Conservation (phyloP, 768 basidiomycete species). For the Pulveroboletus sp. region DNA sequence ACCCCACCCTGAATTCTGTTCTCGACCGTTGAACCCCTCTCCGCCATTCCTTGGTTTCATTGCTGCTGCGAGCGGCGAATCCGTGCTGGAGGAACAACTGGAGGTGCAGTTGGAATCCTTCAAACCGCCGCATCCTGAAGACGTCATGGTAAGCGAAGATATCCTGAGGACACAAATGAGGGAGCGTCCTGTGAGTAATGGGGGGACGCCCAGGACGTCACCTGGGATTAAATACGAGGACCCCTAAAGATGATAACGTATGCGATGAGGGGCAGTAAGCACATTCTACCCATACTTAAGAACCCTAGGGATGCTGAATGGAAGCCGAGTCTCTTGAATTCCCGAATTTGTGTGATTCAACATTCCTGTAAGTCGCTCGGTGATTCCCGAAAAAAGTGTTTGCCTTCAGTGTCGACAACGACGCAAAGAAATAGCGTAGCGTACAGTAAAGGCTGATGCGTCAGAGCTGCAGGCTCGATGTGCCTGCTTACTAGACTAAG, state of each 20-base stretch:
- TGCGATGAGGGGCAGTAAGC: not conserved
- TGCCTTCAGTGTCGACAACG: no score
- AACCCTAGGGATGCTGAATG: not conserved
- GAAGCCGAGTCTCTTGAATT: not conserved
- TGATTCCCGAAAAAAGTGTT: no score
- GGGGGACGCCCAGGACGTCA: constrained; percentile 22
- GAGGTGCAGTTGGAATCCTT: constrained; percentile 57
- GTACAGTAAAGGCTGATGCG: no score
- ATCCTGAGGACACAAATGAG: constrained; percentile 39
- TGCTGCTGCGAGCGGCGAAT: constrained; percentile 62
- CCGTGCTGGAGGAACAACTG: constrained; percentile 67
- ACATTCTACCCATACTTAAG: not conserved
- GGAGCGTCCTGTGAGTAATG: constrained; percentile 28
- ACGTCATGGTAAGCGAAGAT: constrained; percentile 70
- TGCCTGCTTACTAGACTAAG: no score
- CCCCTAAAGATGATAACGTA: constrained; percentile 2
- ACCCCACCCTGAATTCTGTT: constrained; percentile 98
- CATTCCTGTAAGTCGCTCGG: no score
- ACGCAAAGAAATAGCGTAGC: no score
- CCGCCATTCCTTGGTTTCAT: constrained; percentile 97
- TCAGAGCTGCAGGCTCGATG: no score
- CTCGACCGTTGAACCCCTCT: constrained; percentile 94
- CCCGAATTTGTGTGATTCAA: no score
- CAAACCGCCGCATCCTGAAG: constrained; percentile 71
- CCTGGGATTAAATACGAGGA: constrained; percentile 17